Base-by-base conservation (phyloP, 2,329 filamentous ascomycete genomes). In the Colletotrichum navitas region DNA sequence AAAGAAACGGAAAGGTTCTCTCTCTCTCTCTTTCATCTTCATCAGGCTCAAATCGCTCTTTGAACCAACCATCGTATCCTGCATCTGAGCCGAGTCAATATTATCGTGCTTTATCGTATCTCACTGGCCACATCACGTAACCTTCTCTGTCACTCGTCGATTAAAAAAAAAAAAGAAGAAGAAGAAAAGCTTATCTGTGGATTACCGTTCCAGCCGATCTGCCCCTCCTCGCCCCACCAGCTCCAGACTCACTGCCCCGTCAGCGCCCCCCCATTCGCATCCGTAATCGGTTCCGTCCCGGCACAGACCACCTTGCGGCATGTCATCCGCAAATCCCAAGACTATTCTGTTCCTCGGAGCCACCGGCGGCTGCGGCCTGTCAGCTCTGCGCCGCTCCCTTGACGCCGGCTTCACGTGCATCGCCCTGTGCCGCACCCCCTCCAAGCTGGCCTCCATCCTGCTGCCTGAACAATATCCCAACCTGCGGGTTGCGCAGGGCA, bases 321-420 rank as follows among this genome's bases (percentile, higher is more conserved):
- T 72, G 70, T 41, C 51, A 24, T 51, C 73, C 64, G 66, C 75
- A 51, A 82, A 84, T 72, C 82, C 84, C 5, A 78, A 84, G 73
- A 83, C 85, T 4, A 77, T 88, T 66, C 81, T 85, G 55, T 87
- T 89, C 80, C 81, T 89, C 64, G 88, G 88, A 70, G 85, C 86
- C 52, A 88, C 84, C 29, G 84, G 83, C 43, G 87, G 87, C 59
- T 81, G 81, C 73, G 86, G 83, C 64, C 82, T 87, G 67, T 79
- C 85, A 3, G 80, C 82, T 21, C 83, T 89, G 51, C 81, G 81
- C 32, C 80, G 80, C 51, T 79, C 82, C 34, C 83, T 89, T 11
- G 79, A 81, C 21, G 83, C 82, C 14, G 84, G 84, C 43, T 81
- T 85, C 76, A 79, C 76, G 10, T 87, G 85, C 78, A 79, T 84